These are phyloP conservation scores for Trebouxia gelatinosa DNA, from an alignment of 163 green algal genomes.

Conservation along the genomic window DNA sequence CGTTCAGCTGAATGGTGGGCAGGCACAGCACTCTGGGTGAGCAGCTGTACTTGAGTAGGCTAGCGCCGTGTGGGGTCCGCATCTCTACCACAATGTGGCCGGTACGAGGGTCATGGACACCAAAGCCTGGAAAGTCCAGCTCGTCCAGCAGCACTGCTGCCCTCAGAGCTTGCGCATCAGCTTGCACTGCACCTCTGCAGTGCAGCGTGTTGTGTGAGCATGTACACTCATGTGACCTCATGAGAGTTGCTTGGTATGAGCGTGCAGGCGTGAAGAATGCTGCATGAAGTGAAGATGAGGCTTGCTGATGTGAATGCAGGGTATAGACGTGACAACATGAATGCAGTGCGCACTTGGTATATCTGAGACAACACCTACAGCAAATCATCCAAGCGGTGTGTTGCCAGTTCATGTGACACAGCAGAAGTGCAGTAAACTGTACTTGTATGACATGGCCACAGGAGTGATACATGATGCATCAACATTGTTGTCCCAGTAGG, in stretches of 20 bases:
- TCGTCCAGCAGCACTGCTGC: constrained; percentile 46
- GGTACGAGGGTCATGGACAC: constrained; percentile 26
- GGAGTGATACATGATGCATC: no score
- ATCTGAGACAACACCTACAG: no score
- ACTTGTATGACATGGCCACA: no score
- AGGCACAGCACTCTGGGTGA: constrained; percentile 32
- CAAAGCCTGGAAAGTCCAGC: constrained; percentile 41
- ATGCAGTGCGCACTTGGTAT: not conserved
- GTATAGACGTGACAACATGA: not conserved
- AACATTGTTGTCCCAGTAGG: no score
- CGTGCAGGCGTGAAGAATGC: not conserved
- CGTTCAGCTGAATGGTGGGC: constrained; percentile 34
- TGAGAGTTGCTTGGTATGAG: not conserved
- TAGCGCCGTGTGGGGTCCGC: constrained; percentile 19
- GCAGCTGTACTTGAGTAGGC: constrained; percentile 36
- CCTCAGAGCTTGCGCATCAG: constrained; percentile 40
- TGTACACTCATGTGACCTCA: not conserved
- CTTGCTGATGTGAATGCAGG: not conserved
- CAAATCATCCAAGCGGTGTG: no score
- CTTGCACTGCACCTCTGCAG: constrained; percentile 34
- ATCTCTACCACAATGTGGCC: constrained; percentile 40
- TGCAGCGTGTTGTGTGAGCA: not conserved
- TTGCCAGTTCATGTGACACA: no score
- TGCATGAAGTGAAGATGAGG: not conserved
- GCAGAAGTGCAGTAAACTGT: no score